phyloP scores from a whole-genome alignment of 208 protist genomes.

The Phytomonas sp. region DNA sequence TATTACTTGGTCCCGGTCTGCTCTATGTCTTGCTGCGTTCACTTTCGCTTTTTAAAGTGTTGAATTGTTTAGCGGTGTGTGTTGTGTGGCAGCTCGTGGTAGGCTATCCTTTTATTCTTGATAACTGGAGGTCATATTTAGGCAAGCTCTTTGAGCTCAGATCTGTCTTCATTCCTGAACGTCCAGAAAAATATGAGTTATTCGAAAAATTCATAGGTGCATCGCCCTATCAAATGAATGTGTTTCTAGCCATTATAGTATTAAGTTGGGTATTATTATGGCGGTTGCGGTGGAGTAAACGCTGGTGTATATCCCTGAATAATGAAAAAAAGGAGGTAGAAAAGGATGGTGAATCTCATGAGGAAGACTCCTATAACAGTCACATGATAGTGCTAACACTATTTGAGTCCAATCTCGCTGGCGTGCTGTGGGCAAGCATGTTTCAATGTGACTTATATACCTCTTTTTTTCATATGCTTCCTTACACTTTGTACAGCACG shows the following conservation, averaged over 20 bases:
- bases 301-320: background rate
- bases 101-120: conserved; percentile 53
- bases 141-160: conserved; percentile 53
- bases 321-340: conserved; percentile 10
- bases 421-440: conserved; percentile 72
- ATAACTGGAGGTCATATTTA: conserved; percentile 39
- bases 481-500: conserved; percentile 52
- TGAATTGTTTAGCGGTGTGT: conserved; percentile 43
- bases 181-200: conserved; percentile 78
- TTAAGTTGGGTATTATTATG: conserved; percentile 49
- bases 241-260: conserved; percentile 36
- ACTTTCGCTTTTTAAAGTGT: conserved; percentile 45
- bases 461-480: conserved; percentile 88
- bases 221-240: conserved; percentile 25
- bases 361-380: conserved; percentile 1
- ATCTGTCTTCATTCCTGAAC: conserved; percentile 58
- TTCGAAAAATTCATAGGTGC: conserved; percentile 46
- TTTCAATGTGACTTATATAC: conserved; percentile 94
- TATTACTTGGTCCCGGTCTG: conserved; percentile 90
- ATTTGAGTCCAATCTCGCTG: conserved; percentile 88
- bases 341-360: conserved; percentile 10
- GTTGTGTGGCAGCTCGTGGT: conserved; percentile 49
- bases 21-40: conserved; percentile 49
- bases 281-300: conserved; percentile 33
- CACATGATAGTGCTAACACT: conserved; percentile 55